phyloP scores from a whole-genome alignment of 2,329 filamentous ascomycete genomes.

The Phialemonium atrogriseum region DNA sequence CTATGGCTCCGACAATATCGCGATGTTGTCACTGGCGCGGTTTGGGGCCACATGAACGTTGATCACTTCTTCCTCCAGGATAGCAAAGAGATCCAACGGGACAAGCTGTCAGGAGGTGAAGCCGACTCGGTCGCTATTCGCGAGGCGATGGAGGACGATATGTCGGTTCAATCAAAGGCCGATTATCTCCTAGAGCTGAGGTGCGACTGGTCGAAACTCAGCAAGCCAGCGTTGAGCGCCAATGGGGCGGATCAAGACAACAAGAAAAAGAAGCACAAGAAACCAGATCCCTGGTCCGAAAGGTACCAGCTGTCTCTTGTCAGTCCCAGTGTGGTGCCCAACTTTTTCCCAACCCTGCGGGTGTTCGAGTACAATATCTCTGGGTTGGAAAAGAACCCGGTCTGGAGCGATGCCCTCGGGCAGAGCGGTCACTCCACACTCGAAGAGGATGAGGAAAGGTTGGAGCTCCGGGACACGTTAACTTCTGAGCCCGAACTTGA shows the following conservation, averaged over 20 bases:
- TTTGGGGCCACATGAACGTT: conserved; percentile 97
- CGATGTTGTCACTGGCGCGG: conserved; percentile 70
- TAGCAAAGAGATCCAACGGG: conserved; percentile 63
- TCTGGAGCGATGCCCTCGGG: conserved; percentile 34
- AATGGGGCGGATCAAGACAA: conserved; percentile 21
- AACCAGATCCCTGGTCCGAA: conserved; percentile 74
- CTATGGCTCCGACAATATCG: conserved; percentile 86
- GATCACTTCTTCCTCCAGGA: conserved; percentile 96
- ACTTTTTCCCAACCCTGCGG: conserved; percentile 83
- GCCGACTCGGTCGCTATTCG: conserved; percentile 18
- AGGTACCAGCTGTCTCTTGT: conserved; percentile 76
- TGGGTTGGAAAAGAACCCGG: conserved; percentile 52
- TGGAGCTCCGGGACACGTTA: conserved; percentile 17
- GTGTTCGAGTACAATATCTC: conserved; percentile 91
- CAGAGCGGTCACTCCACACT: conserved; percentile 6
- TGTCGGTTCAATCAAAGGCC: conserved; percentile 58
- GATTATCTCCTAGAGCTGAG: conserved; percentile 76
- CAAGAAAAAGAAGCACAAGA: conserved; percentile 40
- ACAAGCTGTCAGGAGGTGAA: conserved; percentile 24
- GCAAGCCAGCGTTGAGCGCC: conserved; percentile 41
- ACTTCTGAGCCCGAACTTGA: conserved; percentile 10
- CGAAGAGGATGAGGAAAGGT: conserved; percentile 11
- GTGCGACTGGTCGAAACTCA: conserved; percentile 68
- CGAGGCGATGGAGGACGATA: conserved; percentile 36
- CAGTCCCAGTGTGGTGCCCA: conserved; percentile 82